Evolutionary conservation across 1,284 basidiomycete species (phyloP).

Genomic region (Blastosporella zonata): DNA sequence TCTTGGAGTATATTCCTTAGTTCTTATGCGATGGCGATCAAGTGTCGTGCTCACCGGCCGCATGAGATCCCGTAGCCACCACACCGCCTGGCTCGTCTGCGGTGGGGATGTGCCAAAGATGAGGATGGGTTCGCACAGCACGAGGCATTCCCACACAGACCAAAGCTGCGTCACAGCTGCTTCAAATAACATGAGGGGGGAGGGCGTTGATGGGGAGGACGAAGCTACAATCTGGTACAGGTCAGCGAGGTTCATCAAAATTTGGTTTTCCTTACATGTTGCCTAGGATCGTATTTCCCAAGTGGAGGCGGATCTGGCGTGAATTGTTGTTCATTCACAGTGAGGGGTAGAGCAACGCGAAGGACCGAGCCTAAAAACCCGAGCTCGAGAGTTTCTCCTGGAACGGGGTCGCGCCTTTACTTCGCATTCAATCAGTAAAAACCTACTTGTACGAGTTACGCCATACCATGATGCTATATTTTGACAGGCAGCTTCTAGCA

Average conservation of each 20-base stretch:
- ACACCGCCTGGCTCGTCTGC: conserved; percentile 79
- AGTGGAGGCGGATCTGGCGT: conserved; percentile 46
- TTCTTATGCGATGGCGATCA: neutral
- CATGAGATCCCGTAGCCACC: conserved; percentile 89
- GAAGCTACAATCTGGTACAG: conserved; percentile 73
- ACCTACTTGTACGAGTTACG: conserved; percentile 8
- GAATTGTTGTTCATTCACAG: conserved; percentile 70
- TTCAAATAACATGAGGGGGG: conserved; percentile 74
- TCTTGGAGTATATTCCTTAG: conserved; percentile 37
- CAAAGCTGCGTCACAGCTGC: conserved; percentile 79
- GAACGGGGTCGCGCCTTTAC: conserved; percentile 68
- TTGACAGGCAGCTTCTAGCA: conserved; percentile 83
- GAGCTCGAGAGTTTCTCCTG: conserved; percentile 67
- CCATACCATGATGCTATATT: conserved; percentile 84
- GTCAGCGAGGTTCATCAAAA: conserved; percentile 4
- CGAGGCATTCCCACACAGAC: conserved; percentile 91
- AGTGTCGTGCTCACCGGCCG: conserved; percentile 60
- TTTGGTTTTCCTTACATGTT: conserved; percentile 37
- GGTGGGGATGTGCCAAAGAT: conserved; percentile 82
- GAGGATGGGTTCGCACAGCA: conserved; percentile 86
- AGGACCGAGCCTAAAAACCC: conserved; percentile 80
- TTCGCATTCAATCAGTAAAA: conserved; percentile 34
- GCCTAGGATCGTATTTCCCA: conserved; percentile 44
- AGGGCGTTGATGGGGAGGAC: conserved; percentile 62
- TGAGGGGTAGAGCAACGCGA: conserved; percentile 68